These are phyloP conservation scores for Isatis tinctoria DNA, from an alignment of 345 rosid species.

Conservation along the genomic window DNA sequence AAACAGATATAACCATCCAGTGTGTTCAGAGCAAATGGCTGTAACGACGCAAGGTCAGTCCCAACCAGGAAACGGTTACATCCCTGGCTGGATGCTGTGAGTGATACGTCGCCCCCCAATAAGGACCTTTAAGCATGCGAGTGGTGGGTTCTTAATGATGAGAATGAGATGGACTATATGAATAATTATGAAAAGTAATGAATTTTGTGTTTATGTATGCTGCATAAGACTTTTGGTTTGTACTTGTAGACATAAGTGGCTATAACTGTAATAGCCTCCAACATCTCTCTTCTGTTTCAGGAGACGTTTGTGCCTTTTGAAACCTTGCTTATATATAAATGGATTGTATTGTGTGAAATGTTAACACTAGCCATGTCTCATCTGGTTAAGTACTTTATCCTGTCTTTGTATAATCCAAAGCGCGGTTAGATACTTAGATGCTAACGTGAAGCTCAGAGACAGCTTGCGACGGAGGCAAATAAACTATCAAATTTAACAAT, in stretches of 20 bases:
- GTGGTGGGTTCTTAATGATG: conserved; percentile 6
- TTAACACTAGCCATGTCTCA: neutral
- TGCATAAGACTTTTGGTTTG: conserved; percentile 18
- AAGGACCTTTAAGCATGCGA: conserved; percentile 1
- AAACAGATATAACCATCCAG: conserved; percentile 55
- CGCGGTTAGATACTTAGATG: neutral
- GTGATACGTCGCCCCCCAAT: neutral
- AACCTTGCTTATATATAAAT: conserved; percentile 9
- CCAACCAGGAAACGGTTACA: conserved; percentile 73
- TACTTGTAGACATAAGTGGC: conserved; percentile 25
- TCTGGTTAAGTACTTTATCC: neutral
- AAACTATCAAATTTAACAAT: neutral
- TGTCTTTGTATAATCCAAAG: neutral
- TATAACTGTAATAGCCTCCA: neutral
- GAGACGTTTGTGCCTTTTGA: conserved; percentile 13
- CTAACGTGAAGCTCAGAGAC: neutral
- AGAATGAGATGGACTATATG: conserved; percentile 5
- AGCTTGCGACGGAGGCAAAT: neutral
- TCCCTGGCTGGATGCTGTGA: conserved; percentile 99
- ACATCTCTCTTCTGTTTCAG: neutral
- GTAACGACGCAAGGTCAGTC: conserved; percentile 40
- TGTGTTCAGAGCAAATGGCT: conserved; percentile 66
- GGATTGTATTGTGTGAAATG: conserved; percentile 14
- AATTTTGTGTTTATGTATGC: conserved; percentile 5
- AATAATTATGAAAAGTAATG: neutral